Conservation (phyloP, 2,329 filamentous ascomycete genomes). For the Ambrosiella xylebori region DNA sequence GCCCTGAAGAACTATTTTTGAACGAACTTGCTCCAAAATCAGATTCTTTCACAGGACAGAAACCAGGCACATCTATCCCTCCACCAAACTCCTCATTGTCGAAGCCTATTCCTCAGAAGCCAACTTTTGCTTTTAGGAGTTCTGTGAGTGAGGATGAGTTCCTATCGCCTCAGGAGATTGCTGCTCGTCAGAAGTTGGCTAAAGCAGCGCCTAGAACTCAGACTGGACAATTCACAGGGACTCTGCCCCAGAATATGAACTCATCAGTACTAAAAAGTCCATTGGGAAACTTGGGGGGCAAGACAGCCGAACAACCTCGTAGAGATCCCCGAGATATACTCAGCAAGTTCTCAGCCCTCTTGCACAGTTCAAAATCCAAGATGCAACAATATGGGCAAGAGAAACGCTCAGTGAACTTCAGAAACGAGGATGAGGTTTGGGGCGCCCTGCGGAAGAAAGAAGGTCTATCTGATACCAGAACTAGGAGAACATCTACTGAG, state of each 20-base stretch:
- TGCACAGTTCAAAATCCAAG: too few relatives aligned
- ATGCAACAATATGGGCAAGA: background rate
- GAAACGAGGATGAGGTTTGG: constrained; percentile 6
- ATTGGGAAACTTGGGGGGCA: too few relatives aligned
- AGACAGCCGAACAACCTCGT: too few relatives aligned
- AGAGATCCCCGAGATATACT: background rate
- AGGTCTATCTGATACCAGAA: background rate
- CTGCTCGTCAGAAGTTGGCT: background rate
- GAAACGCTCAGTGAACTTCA: background rate
- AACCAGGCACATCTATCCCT: background rate
- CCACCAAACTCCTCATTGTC: background rate
- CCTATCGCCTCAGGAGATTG: constrained; percentile 2
- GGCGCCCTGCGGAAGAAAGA: constrained; percentile 5
- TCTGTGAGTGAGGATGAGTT: background rate
- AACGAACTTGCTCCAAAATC: background rate
- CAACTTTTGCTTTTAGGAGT: background rate
- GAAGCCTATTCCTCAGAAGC: background rate
- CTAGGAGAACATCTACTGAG: too few relatives aligned
- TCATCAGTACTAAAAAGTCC: too few relatives aligned
- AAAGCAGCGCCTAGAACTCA: background rate
- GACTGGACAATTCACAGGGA: too few relatives aligned
- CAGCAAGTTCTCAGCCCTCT: background rate
- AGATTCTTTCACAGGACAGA: background rate
- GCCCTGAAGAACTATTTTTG: too few relatives aligned
- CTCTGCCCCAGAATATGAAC: too few relatives aligned